These are phyloP conservation scores for Psophocarpus tetragonolobus DNA, from an alignment of 306 rosid genomes.

Conservation along the genomic window DNA sequence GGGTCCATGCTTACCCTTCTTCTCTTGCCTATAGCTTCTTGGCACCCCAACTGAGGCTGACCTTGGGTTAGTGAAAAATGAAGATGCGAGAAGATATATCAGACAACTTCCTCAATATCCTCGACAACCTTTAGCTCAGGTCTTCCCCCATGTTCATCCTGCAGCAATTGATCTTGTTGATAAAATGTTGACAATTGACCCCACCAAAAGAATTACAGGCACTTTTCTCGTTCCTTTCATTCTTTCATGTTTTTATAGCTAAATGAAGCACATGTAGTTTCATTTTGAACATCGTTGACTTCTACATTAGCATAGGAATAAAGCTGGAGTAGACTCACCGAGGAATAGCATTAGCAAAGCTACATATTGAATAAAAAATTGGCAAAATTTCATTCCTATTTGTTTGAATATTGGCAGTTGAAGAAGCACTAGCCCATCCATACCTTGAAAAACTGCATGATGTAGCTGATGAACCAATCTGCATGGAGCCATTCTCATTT, in stretches of 20 bases:
- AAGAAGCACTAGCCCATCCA: constrained; percentile 94
- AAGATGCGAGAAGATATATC: constrained; percentile 84
- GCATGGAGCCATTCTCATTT: constrained; percentile 74
- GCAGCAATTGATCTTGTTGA: constrained; percentile 87
- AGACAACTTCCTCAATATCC: constrained; percentile 78
- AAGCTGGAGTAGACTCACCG: constrained; percentile 19
- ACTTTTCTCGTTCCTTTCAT: constrained; percentile 33
- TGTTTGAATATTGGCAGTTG: constrained; percentile 61
- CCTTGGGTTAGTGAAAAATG: constrained; percentile 73
- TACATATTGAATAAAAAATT: constrained; percentile 14
- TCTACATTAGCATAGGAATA: constrained; percentile 19
- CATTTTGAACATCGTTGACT: constrained; percentile 12
- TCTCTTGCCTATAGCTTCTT: constrained; percentile 64
- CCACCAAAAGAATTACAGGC: constrained; percentile 91
- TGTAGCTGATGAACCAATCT: constrained; percentile 85
- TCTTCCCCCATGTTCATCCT: constrained; percentile 88
- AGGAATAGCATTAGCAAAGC: constrained; percentile 14
- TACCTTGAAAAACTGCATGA: constrained; percentile 95
- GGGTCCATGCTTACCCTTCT: constrained; percentile 39
- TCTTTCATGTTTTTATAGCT: constrained; percentile 17
- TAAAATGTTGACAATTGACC: constrained; percentile 91
- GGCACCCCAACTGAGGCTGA: constrained; percentile 98
- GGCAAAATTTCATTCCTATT: constrained; percentile 4
- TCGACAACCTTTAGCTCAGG: constrained; percentile 70
- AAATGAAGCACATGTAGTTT: not conserved